Evolutionary conservation across 768 basidiomycete genomes (phyloP), one percentile per base, ranked within the genome.

Genomic region (Tricholoma furcatifolium): DNA sequence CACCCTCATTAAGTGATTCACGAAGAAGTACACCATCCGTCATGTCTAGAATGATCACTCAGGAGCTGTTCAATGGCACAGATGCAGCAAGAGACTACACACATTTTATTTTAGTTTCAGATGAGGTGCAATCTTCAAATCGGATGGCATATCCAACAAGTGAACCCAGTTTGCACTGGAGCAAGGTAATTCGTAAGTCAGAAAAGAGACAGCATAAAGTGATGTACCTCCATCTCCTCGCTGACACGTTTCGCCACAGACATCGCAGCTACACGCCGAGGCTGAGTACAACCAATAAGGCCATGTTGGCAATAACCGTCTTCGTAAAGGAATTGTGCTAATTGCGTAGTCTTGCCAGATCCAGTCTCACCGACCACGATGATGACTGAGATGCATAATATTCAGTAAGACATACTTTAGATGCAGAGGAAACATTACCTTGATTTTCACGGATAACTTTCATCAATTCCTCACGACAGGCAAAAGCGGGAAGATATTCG

Each of bases 331-430:
- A 93, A 99, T 65, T 99, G 97, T 0, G 91, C 76, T 6, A 99
- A 75, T 67, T 99, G 97, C 0, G 97, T 98, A 1, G 97, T 99
- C 73, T 99, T 99, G 6, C 97, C 97, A 0, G 96, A 98, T 9
- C 97, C 97, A n/a, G 97, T 99, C 71, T 99, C 97, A n/a, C 97
- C 97, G 36, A 99, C 91, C 35, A 98, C 93, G 51, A 99, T 84
- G 43, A 91, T 77, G 34, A 98, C 97, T 97, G 11, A 7, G 7
- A 7, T 27, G 4, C 15, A 58, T 23, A 45, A 14, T 15, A 35
- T 43, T 54, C 50, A 58, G 34, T 56, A 46, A 24, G 18, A 4
- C 32, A 32, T 36, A 11, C 27, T n/a, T 18, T 11, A 10, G 4
- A 48, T 20, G 5, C 14, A 8, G n/a, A 17, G 36, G 10, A 40